Evolutionary conservation across 1,139 yeast species (phyloP).

Genomic region (Blastobotrys proliferans): DNA sequence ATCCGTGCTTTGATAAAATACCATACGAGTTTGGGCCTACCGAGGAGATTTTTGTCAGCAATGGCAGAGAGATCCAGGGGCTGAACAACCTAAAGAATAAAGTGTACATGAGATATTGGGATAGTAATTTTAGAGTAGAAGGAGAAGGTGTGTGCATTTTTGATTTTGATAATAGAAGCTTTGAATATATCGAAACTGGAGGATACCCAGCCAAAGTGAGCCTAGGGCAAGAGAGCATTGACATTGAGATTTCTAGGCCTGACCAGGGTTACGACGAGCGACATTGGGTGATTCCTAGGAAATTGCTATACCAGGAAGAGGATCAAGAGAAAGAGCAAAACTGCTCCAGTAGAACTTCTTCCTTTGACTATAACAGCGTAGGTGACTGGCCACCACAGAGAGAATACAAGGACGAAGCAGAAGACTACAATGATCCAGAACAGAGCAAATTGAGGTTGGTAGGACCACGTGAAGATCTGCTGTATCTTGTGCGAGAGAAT

Average conservation of each 20-base stretch:
- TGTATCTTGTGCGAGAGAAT: slow-evolving; percentile 3
- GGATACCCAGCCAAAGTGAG: neutral
- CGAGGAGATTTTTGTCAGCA: slow-evolving; percentile 5
- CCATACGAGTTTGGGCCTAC: slow-evolving; percentile 6
- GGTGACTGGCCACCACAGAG: too few relatives aligned
- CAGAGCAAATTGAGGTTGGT: slow-evolving; percentile 5
- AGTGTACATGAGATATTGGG: slow-evolving; percentile 5
- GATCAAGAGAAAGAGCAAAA: too few relatives aligned
- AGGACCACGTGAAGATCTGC: slow-evolving; percentile 1
- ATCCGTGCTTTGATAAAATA: slow-evolving; percentile 4
- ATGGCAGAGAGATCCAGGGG: slow-evolving; percentile 6
- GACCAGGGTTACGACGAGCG: too few relatives aligned
- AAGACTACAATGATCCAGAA: neutral
- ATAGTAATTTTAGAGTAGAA: neutral
- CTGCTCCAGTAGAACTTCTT: too few relatives aligned
- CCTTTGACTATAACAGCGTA: too few relatives aligned
- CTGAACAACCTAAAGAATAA: slow-evolving; percentile 3
- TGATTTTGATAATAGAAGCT: slow-evolving; percentile 6
- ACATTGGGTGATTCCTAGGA: too few relatives aligned
- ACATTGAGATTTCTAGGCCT: neutral
- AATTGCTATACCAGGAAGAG: too few relatives aligned
- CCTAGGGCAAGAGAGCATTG: neutral
- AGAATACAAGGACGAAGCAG: neutral
- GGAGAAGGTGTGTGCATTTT: slow-evolving; percentile 4
- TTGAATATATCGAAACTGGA: slow-evolving; percentile 4